A percentile compares a stretch with the other conserved stretches of the same genome.
Conservation (phyloP, 2,329 filamentous ascomycete genomes). For the Lojkania enalia region DNA sequence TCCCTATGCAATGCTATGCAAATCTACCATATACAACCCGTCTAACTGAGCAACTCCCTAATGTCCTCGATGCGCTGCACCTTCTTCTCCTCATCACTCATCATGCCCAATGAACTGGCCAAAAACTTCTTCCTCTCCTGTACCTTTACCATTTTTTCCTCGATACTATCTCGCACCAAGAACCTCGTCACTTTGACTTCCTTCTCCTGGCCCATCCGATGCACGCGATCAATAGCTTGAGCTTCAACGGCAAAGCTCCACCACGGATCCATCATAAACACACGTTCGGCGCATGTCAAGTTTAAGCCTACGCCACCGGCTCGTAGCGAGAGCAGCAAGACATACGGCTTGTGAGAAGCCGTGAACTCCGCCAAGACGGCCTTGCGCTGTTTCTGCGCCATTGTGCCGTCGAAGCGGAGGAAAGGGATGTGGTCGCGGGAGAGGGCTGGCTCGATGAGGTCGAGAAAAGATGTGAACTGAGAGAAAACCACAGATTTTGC, state of each 20-base stretch:
- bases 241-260: slow-evolving; percentile 98
- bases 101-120: slow-evolving; percentile 94
- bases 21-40: neutral
- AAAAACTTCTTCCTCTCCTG: slow-evolving; percentile 97
- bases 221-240: slow-evolving; percentile 95
- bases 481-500: slow-evolving; percentile 94
- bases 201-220: slow-evolving; percentile 90
- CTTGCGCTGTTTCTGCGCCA: slow-evolving; percentile 82
- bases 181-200: slow-evolving; percentile 88
- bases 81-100: slow-evolving; percentile 91
- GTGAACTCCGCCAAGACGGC: slow-evolving; percentile 75
- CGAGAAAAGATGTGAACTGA: slow-evolving; percentile 95
- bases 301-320: slow-evolving; percentile 95
- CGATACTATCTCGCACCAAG: slow-evolving; percentile 86
- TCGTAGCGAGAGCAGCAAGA: slow-evolving; percentile 81
- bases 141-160: slow-evolving; percentile 90
- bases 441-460: slow-evolving; percentile 84
- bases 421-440: slow-evolving; percentile 70
- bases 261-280: slow-evolving; percentile 99
- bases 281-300: slow-evolving; percentile 81
- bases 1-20: neutral
- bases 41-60: slow-evolving; percentile 76
- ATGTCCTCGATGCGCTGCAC: slow-evolving; percentile 91
- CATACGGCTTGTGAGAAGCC: slow-evolving; percentile 60
- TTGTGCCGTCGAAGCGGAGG: slow-evolving; percentile 88